Base-by-base conservation (phyloP, 139 green algal genomes). In the Chlorella sp. region DNA sequence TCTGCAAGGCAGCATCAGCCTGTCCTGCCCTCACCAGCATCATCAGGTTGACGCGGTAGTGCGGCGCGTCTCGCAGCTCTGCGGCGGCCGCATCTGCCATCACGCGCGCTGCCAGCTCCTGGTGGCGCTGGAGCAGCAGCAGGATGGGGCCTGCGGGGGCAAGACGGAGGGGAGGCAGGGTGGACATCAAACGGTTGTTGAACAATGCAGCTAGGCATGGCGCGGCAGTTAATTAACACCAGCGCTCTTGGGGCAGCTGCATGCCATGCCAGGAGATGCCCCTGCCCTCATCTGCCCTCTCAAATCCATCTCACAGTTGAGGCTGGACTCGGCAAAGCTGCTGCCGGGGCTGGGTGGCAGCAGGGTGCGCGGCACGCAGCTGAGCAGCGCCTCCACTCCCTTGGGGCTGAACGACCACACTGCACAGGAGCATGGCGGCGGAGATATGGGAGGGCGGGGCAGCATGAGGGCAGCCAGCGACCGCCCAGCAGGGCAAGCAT, bases 121-220 rank as follows among this genome's bases (percentile, higher is more conserved):
- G 60, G 60, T 83, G 77, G 34, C 77, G 77, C 22, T 26, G 58
- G 13, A 83, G 77, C 58, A 83, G 77, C 77, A 83, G 77, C 77
- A 83, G 58, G 28, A 83, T 46, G 38, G 77, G 77, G 77, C 77
- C 60, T 58, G 4, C 16, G 60, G 40, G 16, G 40, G 24, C 14
- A 38, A 32, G 30, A 38, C 60, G 26, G 30, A 34, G 60, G 51
- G 28, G 26, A 69, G 58, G 60, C 60, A 69, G 60, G 60, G 9
- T 38, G 60, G 60, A 60, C n/a, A n/a, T n/a, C n/a, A n/a, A n/a
- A n/a, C n/a, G n/a, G n/a, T n/a, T n/a, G n/a, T n/a, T n/a, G n/a
- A n/a, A n/a, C n/a, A n/a, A n/a, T n/a, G n/a, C n/a, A n/a, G n/a
- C n/a, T n/a, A n/a, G n/a, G n/a, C n/a, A n/a, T n/a, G n/a, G n/a